A percentile compares a stretch with the other conserved stretches of the same genome.
These are phyloP conservation scores for Trichophyton benhamiae DNA, from an alignment of 2,329 filamentous ascomycete species.

Conservation along the genomic window DNA sequence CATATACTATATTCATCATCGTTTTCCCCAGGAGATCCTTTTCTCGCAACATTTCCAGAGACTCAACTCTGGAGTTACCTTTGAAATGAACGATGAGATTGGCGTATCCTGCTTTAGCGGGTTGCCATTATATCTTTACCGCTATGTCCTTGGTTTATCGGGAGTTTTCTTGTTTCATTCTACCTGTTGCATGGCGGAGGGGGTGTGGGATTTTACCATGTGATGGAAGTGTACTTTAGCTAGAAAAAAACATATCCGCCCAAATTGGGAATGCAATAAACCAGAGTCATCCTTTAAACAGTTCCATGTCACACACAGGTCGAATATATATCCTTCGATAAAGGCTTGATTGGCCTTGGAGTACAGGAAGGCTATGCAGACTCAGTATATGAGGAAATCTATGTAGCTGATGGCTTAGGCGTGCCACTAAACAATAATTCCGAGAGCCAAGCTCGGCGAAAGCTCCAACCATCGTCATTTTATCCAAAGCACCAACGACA, in stretches of 20 bases:
- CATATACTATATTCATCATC: background rate
- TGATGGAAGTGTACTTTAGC: slow-evolving; percentile 2
- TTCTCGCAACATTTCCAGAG: background rate
- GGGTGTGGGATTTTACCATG: background rate
- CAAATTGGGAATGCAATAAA: background rate
- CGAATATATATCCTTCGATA: background rate
- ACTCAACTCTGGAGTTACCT: background rate
- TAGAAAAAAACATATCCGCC: background rate
- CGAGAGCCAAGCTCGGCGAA: background rate
- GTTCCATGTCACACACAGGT: background rate
- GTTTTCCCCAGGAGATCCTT: background rate
- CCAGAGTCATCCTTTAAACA: background rate
- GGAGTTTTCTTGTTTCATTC: background rate
- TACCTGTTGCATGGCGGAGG: background rate
- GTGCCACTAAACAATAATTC: background rate
- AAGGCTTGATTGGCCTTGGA: background rate
- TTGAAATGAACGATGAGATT: background rate
- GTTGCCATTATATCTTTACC: background rate
- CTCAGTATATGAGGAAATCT: background rate
- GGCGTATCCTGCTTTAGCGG: background rate
- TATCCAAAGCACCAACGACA: background rate
- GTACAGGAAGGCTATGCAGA: background rate
- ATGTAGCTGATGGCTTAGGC: background rate
- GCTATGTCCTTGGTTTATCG: background rate
- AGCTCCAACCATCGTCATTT: background rate